Evolutionary conservation across 2,329 filamentous ascomycete species (phyloP).

Genomic region (Colletotrichum abscissum): DNA sequence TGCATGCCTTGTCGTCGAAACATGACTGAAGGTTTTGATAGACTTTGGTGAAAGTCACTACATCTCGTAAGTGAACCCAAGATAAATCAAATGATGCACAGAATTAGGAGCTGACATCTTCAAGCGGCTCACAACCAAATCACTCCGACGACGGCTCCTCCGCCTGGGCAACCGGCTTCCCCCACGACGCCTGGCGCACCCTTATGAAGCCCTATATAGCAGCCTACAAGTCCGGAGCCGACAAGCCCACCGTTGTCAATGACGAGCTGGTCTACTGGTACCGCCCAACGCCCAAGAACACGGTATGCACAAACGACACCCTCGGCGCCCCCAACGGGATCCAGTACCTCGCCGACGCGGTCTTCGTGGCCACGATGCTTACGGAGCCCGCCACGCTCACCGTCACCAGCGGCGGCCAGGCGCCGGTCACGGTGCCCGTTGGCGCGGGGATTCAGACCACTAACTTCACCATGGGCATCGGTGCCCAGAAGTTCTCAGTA

Average conservation of each 20-base stretch:
- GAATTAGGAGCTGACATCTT: neutral
- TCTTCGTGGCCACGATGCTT: conserved; percentile 39
- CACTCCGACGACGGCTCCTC: neutral
- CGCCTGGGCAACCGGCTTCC: neutral
- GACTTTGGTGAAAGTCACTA: neutral
- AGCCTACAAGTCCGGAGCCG: neutral
- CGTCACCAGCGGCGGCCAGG: neutral
- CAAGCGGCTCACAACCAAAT: neutral
- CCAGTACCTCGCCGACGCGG: conserved; percentile 37
- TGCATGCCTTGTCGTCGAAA: no score
- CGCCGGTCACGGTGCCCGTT: neutral
- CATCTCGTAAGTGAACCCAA: neutral
- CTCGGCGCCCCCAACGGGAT: conserved; percentile 35
- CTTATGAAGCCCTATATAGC: neutral
- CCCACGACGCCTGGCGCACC: neutral
- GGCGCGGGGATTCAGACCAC: neutral
- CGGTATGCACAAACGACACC: conserved; percentile 35
- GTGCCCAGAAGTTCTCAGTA: neutral
- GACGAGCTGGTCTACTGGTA: conserved; percentile 42
- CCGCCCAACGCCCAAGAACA: conserved; percentile 37
- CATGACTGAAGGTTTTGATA: neutral
- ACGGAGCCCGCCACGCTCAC: conserved; percentile 27
- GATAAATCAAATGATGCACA: no score
- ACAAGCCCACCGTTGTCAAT: neutral
- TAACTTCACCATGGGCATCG: neutral